Evolutionary conservation across 768 basidiomycete species (phyloP).

Genomic region (Trametes cingulata): DNA sequence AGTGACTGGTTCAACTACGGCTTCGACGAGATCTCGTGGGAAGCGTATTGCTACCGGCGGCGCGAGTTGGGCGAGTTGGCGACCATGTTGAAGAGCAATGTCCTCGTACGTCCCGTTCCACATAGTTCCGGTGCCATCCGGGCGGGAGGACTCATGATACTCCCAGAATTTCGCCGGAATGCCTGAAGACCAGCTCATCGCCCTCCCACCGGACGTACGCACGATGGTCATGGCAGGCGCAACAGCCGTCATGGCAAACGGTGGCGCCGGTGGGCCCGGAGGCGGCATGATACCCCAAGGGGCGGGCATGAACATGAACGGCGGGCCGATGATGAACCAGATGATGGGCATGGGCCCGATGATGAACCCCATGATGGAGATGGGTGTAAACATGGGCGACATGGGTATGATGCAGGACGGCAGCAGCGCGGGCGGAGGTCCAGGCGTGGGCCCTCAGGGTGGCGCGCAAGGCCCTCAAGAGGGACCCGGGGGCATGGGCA

Average conservation of each 20-base stretch:
- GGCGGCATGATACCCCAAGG: constrained; percentile 36
- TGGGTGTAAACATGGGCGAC: constrained; percentile 64
- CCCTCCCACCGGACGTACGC: constrained; percentile 78
- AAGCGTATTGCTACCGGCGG: constrained; percentile 84
- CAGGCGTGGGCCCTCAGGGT: constrained; percentile 24
- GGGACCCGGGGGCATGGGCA: constrained; percentile 38
- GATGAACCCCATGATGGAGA: constrained; percentile 77
- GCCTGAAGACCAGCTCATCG: constrained; percentile 77
- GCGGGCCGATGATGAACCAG: constrained; percentile 38
- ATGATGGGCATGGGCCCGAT: constrained; percentile 37
- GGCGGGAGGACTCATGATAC: constrained; percentile 14
- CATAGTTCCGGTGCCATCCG: neutral
- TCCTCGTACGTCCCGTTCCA: constrained; percentile 58
- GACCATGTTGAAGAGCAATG: constrained; percentile 77
- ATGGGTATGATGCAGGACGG: constrained; percentile 41
- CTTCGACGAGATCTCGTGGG: constrained; percentile 96
- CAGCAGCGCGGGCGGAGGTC: constrained; percentile 22
- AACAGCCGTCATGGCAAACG: constrained; percentile 73
- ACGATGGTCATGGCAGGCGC: constrained; percentile 88
- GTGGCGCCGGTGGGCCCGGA: constrained; percentile 44
- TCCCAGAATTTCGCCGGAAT: constrained; percentile 76
- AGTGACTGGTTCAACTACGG: constrained; percentile 99
- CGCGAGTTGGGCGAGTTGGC: constrained; percentile 80
- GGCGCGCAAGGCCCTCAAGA: constrained; percentile 27
- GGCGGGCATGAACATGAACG: constrained; percentile 33